phyloP scores from a whole-genome alignment of 2,329 filamentous ascomycete species.

The Fusarium falciforme region DNA sequence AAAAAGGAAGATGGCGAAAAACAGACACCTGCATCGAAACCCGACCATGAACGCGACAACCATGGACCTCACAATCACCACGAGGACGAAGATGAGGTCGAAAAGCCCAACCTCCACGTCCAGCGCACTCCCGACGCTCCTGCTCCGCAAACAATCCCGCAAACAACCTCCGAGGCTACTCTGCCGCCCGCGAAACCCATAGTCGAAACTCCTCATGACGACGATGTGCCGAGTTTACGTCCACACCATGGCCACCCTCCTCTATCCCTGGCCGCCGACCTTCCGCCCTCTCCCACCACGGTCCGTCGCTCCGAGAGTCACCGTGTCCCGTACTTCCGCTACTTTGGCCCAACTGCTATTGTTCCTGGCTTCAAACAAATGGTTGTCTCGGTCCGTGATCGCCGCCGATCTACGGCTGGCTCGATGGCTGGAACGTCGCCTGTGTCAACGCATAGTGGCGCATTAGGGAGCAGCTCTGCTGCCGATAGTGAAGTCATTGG shows the following conservation, averaged over 20 bases:
- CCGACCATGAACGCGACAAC: slow-evolving; percentile 31
- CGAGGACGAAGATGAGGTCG: slow-evolving; percentile 51
- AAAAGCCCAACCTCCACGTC: slow-evolving; percentile 31
- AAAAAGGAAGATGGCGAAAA: slow-evolving; percentile 57
- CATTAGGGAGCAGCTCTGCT: slow-evolving; percentile 53
- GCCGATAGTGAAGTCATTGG: slow-evolving; percentile 57
- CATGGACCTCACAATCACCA: slow-evolving; percentile 47
- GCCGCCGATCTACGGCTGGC: slow-evolving; percentile 67
- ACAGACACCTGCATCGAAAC: slow-evolving; percentile 14
- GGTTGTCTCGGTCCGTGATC: slow-evolving; percentile 80
- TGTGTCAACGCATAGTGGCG: slow-evolving; percentile 52
- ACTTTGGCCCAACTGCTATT: slow-evolving; percentile 91
- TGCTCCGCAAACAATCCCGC: slow-evolving; percentile 6
- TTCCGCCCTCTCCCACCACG: slow-evolving; percentile 53
- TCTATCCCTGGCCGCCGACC: slow-evolving; percentile 31
- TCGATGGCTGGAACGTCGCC: slow-evolving; percentile 68
- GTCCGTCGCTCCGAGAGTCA: slow-evolving; percentile 66
- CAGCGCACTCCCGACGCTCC: slow-evolving; percentile 25
- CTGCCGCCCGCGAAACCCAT: slow-evolving; percentile 18
- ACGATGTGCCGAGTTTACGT: slow-evolving; percentile 5
- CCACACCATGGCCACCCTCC: slow-evolving; percentile 18
- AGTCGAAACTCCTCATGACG: slow-evolving; percentile 21
- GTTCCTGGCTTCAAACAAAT: slow-evolving; percentile 94
- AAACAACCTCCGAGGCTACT: slow-evolving; percentile 5
- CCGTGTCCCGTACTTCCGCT: slow-evolving; percentile 88